Evolutionary conservation across 2,329 filamentous ascomycete species (phyloP), one percentile per base, ranked within the genome.

Genomic region (Fusarium oligoseptatum): DNA sequence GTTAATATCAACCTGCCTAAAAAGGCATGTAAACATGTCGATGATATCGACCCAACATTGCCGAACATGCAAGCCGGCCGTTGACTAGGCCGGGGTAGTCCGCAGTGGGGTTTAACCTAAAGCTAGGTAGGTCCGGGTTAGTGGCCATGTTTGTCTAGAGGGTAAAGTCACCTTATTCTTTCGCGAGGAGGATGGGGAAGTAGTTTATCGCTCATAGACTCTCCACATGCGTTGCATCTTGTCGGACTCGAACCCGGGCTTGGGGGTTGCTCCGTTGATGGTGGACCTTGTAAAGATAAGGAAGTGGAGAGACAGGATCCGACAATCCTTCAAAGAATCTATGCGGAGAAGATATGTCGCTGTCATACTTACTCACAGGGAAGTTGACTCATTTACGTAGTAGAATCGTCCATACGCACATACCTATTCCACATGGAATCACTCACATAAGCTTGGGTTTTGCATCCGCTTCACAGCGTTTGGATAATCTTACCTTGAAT

Each of bases 1-100:
- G 20, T 32, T 32, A 8, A 27, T 20, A 48, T n/a, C 34, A 66
- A 61, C 64, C 64, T 66, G 41, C 56, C 64, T 66, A 32, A 52
- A 43, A 11, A 14, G 64, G 56, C n/a, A 61, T 52, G n/a, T 17
- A 37, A 34, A 36, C 34, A 15, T 50, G 52, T 32, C 32, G 55
- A 60, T 60, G 52, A 60, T 60, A 32, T 22, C 29, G 2, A 39
- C 17, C 43, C 36, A 20, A 15, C 37, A 60, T 50, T 65, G 52
- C 63, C 63, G 63, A 60, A 24, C 20, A 36, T 60, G 62, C 50
- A 58, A 64, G 50, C 50, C 62, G 52, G 11, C 39, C 41, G 62
- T 65, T 65, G 8, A 17, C 27, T 5, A n/a, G 24, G 50, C 50
- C 27, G 37, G 62, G 50, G 56, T 41, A 20, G 34, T 6, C 36